Base-by-base conservation (phyloP, 352 stramenopile species). In the Globisporangium spinosum region DNA sequence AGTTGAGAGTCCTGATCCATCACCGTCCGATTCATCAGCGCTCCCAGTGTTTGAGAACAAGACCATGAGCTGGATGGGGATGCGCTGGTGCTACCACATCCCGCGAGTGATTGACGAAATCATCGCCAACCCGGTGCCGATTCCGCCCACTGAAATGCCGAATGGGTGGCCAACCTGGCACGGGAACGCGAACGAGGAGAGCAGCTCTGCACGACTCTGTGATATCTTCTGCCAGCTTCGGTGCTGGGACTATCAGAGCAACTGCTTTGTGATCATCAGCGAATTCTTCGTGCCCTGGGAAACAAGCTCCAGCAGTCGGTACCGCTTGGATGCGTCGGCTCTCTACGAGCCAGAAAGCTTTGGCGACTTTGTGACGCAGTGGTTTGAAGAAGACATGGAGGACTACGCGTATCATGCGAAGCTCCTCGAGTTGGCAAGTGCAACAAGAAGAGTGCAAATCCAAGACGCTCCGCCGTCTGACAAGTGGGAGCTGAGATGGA, bases 271-370 rank as follows among this genome's bases (percentile, higher is more conserved):
- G 47, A 51, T 80, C 12, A 68, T 92, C 0, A 78, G 77, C 23
- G 80, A 91, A 61, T 93, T 94, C 23, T 84, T 79, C 20, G 82
- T 89, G 32, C 87, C 87, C n/a, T 95, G 85, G 84, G 87, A 93
- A 69, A 47, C 62, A 32, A 58, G 4, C 32, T 34, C 34, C 4
- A 69, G 45, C 27, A 40, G 59, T 20, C 54, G 45, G 43, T 67
- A 67, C 2, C 66, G 65, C 9, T 22, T 70, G 35, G 65, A 73
- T 15, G 25, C 66, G 2, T 32, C 54, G 43, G 65, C 81, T 49
- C 66, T 68, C 13, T 72, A 80, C 23, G 75, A 89, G 40, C 72
- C 76, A 8, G 79, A 78, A 3, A 90, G 74, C 60, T 93, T 93
- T 61, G 83, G 82, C 4, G 84, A 91, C 34, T 72, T 92, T 20